Percentiles rank a stretch among this genome's conserved stretches.
phyloP scores from a whole-genome alignment of 306 rosid genomes.

The Prosopis cineraria region DNA sequence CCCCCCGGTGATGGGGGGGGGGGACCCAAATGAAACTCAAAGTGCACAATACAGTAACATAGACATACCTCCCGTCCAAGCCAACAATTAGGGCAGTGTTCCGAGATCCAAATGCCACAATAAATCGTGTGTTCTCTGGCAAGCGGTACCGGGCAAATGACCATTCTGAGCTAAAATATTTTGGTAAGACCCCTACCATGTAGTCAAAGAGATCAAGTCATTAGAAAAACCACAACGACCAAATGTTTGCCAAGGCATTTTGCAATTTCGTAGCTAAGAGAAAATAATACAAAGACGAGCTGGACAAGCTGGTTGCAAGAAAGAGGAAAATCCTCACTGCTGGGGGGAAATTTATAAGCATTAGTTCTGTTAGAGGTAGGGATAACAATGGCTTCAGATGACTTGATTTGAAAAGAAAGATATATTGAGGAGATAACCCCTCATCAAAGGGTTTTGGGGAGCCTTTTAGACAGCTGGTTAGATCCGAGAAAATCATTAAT shows the following conservation, averaged over 20 bases:
- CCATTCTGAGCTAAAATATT: slow-evolving; percentile 99
- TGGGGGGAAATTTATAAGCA: neutral
- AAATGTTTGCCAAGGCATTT: neutral
- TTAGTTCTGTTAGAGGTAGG: neutral
- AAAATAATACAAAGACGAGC: slow-evolving; percentile 29
- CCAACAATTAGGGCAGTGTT: slow-evolving; percentile 70
- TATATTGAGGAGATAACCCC: neutral
- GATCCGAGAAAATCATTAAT: slow-evolving; percentile 14
- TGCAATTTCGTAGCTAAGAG: slow-evolving; percentile 16
- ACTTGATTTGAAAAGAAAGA: slow-evolving; percentile 1
- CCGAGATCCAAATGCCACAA: slow-evolving; percentile 88
- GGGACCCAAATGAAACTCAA: slow-evolving; percentile 1
- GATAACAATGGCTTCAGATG: slow-evolving; percentile 17
- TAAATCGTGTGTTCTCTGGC: slow-evolving; percentile 69
- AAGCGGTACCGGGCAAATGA: slow-evolving; percentile 90
- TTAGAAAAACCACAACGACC: slow-evolving; percentile 9
- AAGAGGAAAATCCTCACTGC: slow-evolving; percentile 4
- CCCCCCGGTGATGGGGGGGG: neutral
- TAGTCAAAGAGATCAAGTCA: slow-evolving; percentile 17
- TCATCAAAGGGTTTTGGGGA: neutral
- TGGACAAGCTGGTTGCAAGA: slow-evolving; percentile 11
- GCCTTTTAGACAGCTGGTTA: slow-evolving; percentile 5
- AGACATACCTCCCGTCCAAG: slow-evolving; percentile 84
- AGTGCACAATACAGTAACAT: slow-evolving; percentile 5
- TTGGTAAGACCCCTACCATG: slow-evolving; percentile 80